A percentile compares a stretch with the other conserved stretches of the same genome.
phyloP scores from a whole-genome alignment of 2,329 filamentous ascomycete genomes.

The Thelonectria discophora region DNA sequence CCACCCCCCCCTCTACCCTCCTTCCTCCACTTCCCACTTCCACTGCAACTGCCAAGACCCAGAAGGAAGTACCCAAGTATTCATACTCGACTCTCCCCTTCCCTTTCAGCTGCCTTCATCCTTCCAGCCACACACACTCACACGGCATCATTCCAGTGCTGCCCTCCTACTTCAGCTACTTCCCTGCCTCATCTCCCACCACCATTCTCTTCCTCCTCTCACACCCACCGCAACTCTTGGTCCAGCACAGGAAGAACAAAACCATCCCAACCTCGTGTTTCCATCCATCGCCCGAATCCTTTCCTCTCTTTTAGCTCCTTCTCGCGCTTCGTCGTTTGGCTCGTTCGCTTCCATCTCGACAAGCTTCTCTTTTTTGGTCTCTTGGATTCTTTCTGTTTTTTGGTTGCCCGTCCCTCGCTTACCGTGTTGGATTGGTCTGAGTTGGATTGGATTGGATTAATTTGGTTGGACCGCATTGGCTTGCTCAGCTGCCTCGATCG shows the following conservation, averaged over 20 bases:
- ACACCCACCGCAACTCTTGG: slow-evolving; percentile 1
- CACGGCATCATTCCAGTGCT: slow-evolving; percentile 21
- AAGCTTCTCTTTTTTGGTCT: slow-evolving; percentile 7
- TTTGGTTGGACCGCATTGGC: slow-evolving; percentile 8
- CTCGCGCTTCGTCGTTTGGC: slow-evolving; percentile 23
- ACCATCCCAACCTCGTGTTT: slow-evolving; percentile 24
- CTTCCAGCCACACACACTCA: slow-evolving; percentile 19
- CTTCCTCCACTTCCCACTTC: too few relatives aligned
- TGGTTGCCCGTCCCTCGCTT: slow-evolving; percentile 18
- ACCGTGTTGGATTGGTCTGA: slow-evolving; percentile 15
- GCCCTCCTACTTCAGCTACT: slow-evolving; percentile 1
- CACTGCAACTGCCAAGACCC: slow-evolving; percentile 19
- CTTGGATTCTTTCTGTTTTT: slow-evolving; percentile 1
- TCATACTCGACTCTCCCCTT: slow-evolving; percentile 12
- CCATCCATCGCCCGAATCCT: slow-evolving; percentile 28
- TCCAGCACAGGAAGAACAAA: not conserved
- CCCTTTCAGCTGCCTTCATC: not conserved
- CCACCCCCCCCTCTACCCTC: slow-evolving; percentile 17
- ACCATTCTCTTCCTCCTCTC: too few relatives aligned
- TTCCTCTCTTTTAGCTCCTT: slow-evolving; percentile 16
- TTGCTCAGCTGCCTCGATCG: slow-evolving; percentile 4
- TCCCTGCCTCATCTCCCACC: slow-evolving; percentile 2
- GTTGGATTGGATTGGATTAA: slow-evolving; percentile 13
- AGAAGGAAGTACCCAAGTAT: slow-evolving; percentile 13
- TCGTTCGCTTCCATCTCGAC: slow-evolving; percentile 28